These are phyloP conservation scores for Solanum acaule DNA, from an alignment of 257 asterid species.

Conservation along the genomic window DNA sequence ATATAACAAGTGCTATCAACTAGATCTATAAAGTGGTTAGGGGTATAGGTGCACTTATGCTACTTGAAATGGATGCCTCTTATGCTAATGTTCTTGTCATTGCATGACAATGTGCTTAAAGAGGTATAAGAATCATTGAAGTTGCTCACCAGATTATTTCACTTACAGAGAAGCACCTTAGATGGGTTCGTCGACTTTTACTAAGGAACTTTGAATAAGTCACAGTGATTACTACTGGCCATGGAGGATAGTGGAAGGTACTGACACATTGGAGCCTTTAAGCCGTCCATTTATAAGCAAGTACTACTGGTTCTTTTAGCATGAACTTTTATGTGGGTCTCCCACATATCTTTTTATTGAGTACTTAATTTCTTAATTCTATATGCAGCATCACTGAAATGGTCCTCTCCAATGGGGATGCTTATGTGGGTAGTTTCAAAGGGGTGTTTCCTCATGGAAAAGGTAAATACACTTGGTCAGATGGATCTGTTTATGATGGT, in stretches of 20 bases:
- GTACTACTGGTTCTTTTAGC: not conserved
- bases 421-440: constrained; percentile 48
- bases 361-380: not conserved
- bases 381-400: constrained; percentile 41
- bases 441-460: constrained; percentile 61
- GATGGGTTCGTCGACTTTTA: not conserved
- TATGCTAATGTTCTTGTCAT: not conserved
- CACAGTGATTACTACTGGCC: not conserved
- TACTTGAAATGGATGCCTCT: not conserved
- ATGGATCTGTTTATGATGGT: constrained; percentile 82
- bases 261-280: not conserved
- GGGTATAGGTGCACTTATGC: not conserved
- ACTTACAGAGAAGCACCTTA: not conserved
- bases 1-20: not conserved
- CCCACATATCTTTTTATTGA: not conserved
- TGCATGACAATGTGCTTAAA: not conserved
- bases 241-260: constrained; percentile 1
- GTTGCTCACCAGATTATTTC: not conserved
- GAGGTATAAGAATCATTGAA: not conserved
- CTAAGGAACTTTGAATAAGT: not conserved
- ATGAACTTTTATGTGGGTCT: not conserved
- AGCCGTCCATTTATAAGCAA: not conserved
- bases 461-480: constrained; percentile 82
- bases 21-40: not conserved
- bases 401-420: constrained; percentile 69